Base-by-base conservation (phyloP, 192 early-diverging fungal genomes). In the Podila horticola region DNA sequence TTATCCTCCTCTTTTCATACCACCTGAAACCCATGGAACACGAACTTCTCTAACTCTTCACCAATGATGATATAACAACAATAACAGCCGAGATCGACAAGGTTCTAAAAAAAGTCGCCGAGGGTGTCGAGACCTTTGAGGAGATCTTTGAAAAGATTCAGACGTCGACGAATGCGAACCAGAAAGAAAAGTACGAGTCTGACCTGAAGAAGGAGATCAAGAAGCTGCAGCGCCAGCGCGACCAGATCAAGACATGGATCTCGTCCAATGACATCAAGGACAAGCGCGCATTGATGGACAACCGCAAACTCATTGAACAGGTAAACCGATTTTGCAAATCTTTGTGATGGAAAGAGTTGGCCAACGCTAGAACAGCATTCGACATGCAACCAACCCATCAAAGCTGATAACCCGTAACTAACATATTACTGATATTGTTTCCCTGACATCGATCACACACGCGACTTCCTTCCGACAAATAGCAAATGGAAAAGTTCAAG, bases 401-500 rank as follows among this genome's bases (percentile, higher is more conserved):
- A n/a, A 26, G 17, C 19, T 3, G 11, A 50, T 38, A 10, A 13
- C n/a, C n/a, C n/a, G n/a, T 13, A 20, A 3, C 17, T 29, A 19
- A 15, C 20, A 36, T n/a, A 49, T 59, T 69, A 74, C 48, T 24
- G 10, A 55, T 17, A 36, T 31, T 15, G n/a, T n/a, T 17, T 60
- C 29, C 36, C 36, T 38, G 3, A 10, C 17, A 12, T 50, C 10
- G 48, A 60, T 82, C 31, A 45, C 34, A 10, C 34, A 10, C 5
- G 5, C 34, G 34, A 13, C 11, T n/a, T 58, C 34, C n/a, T 34
- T 19, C 4, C 24, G 48, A 34, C 19, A 62, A 24, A 24, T 84
- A 94, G 92, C 95, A 98, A 92, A 99, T 99, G 98, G 98, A 99
- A 77, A 90, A 90, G 73, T 99, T 99, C 88, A 99, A 99, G 86